A percentile compares a stretch with the other conserved stretches of the same genome.
Conservation (phyloP, 331 rosid species). For the Pyracantha coccinea region DNA sequence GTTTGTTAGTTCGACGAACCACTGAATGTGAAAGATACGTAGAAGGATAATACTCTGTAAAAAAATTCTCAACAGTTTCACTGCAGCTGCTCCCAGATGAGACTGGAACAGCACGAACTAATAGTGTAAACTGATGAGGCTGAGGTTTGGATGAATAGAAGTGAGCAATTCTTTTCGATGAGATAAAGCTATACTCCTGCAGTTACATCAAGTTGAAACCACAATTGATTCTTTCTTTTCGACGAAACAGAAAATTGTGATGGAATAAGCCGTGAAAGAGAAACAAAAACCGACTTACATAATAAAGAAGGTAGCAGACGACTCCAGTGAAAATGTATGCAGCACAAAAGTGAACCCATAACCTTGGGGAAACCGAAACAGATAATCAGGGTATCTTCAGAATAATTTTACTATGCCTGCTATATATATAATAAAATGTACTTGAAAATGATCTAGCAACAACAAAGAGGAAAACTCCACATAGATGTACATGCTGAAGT, state of each 20-base stretch:
- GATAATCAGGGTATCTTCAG: constrained; percentile 27
- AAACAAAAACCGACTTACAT: constrained; percentile 42
- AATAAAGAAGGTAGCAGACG: constrained; percentile 81
- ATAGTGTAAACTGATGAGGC: constrained; percentile 49
- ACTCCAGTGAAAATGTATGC: constrained; percentile 69
- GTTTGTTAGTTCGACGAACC: constrained; percentile 42
- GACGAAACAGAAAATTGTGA: constrained; percentile 5
- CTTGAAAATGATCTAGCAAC: background rate
- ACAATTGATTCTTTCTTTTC: background rate
- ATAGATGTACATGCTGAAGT: background rate
- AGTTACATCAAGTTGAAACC: constrained; percentile 13
- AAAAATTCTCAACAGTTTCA: constrained; percentile 59
- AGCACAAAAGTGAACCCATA: constrained; percentile 80
- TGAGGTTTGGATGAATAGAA: constrained; percentile 57
- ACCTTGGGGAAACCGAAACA: constrained; percentile 47
- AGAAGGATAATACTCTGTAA: constrained; percentile 60
- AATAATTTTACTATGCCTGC: constrained; percentile 4
- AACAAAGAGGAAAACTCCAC: background rate
- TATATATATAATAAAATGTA: constrained; percentile 2
- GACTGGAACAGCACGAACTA: constrained; percentile 66
- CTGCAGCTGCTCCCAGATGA: constrained; percentile 54
- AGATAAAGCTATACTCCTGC: constrained; percentile 60
- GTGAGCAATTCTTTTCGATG: constrained; percentile 51
- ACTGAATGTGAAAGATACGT: constrained; percentile 70
- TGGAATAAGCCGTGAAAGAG: constrained; percentile 4